Conservation (phyloP, 1,284 basidiomycete genomes). For the Porogramme epimiltina region DNA sequence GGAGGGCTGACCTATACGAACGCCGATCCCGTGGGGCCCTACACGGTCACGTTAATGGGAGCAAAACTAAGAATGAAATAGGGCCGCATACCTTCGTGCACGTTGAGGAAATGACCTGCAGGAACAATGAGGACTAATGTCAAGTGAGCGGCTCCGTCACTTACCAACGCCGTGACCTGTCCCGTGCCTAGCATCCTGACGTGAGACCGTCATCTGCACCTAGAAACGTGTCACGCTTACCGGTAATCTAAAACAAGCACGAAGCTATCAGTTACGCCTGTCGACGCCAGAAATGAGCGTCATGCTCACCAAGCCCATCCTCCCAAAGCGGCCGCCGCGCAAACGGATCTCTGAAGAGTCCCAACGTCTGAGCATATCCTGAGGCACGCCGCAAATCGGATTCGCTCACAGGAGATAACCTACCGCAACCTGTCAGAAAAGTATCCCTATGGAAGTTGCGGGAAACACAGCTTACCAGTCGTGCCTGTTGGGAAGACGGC, state of each 20-base stretch:
- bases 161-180: conserved; percentile 91
- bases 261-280: neutral
- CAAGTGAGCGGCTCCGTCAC: conserved; percentile 5
- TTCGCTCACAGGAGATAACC: conserved; percentile 48
- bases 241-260: conserved; percentile 33
- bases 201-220: neutral
- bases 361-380: neutral
- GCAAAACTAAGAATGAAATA: too few relatives aligned
- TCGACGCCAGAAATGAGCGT: neutral
- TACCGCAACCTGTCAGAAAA: conserved; percentile 21
- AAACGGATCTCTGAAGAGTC: conserved; percentile 82
- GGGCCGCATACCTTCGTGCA: conserved; percentile 71
- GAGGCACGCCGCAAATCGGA: too few relatives aligned
- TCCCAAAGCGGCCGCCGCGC: conserved; percentile 88
- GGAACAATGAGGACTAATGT: neutral
- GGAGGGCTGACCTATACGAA: conserved; percentile 58
- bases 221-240: conserved; percentile 18
- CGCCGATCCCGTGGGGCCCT: conserved; percentile 87
- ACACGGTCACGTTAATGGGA: neutral
- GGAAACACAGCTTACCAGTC: conserved; percentile 54
- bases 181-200: conserved; percentile 57
- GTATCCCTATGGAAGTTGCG: neutral
- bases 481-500: conserved; percentile 88
- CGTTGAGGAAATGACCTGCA: conserved; percentile 81
- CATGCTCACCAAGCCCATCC: conserved; percentile 78